Percentiles rank a stretch among this genome's conserved stretches.
Evolutionary conservation across 176 grass and related monocot genomes (phyloP).

Genomic region (Oryza glumipatula): DNA sequence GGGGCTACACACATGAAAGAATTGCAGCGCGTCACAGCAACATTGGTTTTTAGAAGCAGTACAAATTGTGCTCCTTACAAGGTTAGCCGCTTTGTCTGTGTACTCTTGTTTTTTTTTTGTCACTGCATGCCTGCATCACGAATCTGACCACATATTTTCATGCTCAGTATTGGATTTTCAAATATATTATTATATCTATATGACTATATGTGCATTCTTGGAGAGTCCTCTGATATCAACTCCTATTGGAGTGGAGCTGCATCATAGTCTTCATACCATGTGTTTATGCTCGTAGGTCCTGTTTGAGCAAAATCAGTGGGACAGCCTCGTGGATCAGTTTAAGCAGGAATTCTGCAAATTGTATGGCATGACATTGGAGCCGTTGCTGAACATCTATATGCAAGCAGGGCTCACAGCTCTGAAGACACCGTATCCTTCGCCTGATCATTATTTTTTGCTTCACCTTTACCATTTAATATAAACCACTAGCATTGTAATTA

Average conservation of each 20-base stretch:
- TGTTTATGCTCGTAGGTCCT: constrained; percentile 56
- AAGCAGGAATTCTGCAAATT: constrained; percentile 95
- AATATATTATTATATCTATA: background rate
- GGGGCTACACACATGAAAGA: constrained; percentile 80
- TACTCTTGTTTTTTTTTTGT: constrained; percentile 29
- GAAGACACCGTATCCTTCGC: constrained; percentile 81
- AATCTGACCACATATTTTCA: constrained; percentile 25
- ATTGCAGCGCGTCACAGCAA: constrained; percentile 78
- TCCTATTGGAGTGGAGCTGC: constrained; percentile 19
- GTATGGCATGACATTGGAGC: constrained; percentile 89
- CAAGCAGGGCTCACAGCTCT: constrained; percentile 94
- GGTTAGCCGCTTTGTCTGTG: constrained; percentile 48
- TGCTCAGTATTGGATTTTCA: constrained; percentile 12
- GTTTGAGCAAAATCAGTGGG: constrained; percentile 86
- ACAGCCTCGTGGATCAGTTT: constrained; percentile 75
- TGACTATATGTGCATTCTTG: background rate
- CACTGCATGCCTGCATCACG: background rate
- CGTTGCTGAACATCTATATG: constrained; percentile 93
- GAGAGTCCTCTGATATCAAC: background rate
- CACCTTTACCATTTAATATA: constrained; percentile 17
- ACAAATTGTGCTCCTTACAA: constrained; percentile 82
- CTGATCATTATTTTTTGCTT: constrained; percentile 32
- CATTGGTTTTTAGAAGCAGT: constrained; percentile 79
- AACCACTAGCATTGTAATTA: background rate
- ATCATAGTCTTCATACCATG: constrained; percentile 2